A percentile compares a stretch with the other conserved stretches of the same genome.
Evolutionary conservation across 768 basidiomycete species (phyloP).

Genomic region (Candolleomyces aberdarensis): DNA sequence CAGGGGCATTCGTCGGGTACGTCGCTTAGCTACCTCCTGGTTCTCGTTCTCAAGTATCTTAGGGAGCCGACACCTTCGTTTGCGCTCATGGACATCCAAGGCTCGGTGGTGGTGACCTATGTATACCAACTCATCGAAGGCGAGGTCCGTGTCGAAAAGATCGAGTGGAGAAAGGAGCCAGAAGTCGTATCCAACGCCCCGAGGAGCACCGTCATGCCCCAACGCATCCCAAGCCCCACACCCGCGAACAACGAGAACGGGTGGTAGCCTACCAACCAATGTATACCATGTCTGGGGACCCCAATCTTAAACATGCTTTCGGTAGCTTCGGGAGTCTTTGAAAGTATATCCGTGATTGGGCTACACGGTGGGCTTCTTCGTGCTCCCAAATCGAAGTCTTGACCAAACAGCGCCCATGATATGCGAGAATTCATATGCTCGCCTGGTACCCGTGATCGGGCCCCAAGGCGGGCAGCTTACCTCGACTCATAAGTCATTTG

Average conservation of each 20-base stretch:
- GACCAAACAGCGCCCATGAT: no score
- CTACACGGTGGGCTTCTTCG: no score
- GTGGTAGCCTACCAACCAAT: no score
- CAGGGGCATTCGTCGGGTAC: slow-evolving; percentile 67
- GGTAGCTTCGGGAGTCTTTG: no score
- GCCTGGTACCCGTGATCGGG: no score
- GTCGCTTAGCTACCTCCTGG: slow-evolving; percentile 13
- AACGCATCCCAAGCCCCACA: slow-evolving; percentile 24
- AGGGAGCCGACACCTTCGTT: slow-evolving; percentile 93
- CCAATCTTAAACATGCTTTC: no score
- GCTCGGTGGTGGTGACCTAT: slow-evolving; percentile 94
- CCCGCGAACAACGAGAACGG: not conserved
- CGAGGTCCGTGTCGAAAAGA: slow-evolving; percentile 91
- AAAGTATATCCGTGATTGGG: no score
- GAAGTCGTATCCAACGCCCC: slow-evolving; percentile 35
- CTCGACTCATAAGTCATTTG: no score
- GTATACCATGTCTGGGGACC: no score
- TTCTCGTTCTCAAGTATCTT: slow-evolving; percentile 12
- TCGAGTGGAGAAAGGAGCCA: slow-evolving; percentile 73
- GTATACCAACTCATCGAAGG: slow-evolving; percentile 94
- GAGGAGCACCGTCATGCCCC: slow-evolving; percentile 45
- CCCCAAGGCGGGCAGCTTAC: no score
- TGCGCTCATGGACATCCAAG: slow-evolving; percentile 97
- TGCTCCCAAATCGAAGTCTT: no score
- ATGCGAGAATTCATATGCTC: no score